Percentiles rank a stretch among this genome's conserved stretches.
Conservation (phyloP, 73 alveolate genomes). For the Paramecium biaurelia region DNA sequence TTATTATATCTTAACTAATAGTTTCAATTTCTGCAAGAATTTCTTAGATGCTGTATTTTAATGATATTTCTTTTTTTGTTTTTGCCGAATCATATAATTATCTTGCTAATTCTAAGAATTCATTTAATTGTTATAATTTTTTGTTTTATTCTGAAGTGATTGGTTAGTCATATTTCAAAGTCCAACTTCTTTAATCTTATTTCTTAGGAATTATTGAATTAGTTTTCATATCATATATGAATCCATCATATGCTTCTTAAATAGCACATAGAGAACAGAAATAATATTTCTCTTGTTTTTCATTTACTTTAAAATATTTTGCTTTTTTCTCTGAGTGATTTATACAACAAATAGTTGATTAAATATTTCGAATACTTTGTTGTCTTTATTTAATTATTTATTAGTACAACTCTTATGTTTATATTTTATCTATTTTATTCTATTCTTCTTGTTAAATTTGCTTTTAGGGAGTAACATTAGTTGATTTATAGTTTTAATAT, state of each 20-base stretch:
- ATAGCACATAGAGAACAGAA: conserved; percentile 25
- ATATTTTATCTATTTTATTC: neutral
- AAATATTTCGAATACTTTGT: neutral
- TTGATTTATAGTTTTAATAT: neutral
- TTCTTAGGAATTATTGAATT: neutral
- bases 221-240: neutral
- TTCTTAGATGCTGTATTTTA: neutral
- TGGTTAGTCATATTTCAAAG: neutral
- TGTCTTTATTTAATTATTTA: conserved; percentile 31
- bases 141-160: neutral
- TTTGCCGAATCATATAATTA: conserved; percentile 22
- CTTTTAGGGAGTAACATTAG: neutral
- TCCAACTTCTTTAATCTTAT: neutral
- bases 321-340: conserved; percentile 16
- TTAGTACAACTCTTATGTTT: neutral
- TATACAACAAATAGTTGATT: neutral
- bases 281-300: neutral
- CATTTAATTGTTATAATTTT: neutral
- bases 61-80: neutral
- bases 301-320: neutral
- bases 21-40: conserved; percentile 1
- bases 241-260: conserved; percentile 43
- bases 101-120: conserved; percentile 12
- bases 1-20: neutral
- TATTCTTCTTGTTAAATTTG: neutral